Evolutionary conservation across 306 rosid species (phyloP).

Genomic region (Hylodesmum podocarpum): DNA sequence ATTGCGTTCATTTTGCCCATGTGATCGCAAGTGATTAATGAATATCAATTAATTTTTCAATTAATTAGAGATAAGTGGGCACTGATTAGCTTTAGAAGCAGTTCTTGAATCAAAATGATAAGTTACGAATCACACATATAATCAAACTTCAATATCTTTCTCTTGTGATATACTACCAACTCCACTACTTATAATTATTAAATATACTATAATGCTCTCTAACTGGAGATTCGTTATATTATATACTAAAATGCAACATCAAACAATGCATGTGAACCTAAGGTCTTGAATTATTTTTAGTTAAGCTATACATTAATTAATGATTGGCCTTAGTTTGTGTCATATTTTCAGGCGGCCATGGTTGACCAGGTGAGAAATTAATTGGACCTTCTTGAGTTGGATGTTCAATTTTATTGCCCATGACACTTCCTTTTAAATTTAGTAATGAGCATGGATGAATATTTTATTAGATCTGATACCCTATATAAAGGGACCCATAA

Average conservation of each 20-base stretch:
- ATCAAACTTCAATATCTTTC: not conserved
- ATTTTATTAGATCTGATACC: not conserved
- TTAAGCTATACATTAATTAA: not conserved
- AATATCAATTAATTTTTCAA: not conserved
- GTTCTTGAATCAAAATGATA: not conserved
- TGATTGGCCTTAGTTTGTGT: not conserved
- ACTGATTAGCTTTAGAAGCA: constrained; percentile 18
- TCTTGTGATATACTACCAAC: constrained; percentile 34
- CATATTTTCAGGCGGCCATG: constrained; percentile 42
- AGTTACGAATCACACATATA: not conserved
- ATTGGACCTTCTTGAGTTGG: constrained; percentile 16
- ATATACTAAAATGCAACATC: constrained; percentile 19
- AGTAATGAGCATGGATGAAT: not conserved
- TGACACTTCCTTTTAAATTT: constrained; percentile 1
- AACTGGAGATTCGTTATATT: constrained; percentile 11
- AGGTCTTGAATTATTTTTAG: not conserved
- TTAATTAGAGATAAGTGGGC: not conserved
- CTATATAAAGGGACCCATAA: constrained; percentile 33
- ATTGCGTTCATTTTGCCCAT: constrained; percentile 4
- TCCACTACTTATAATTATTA: constrained; percentile 38
- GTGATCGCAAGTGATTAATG: not conserved
- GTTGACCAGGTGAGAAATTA: constrained; percentile 35
- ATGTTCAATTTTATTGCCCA: not conserved
- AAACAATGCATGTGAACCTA: constrained; percentile 18
- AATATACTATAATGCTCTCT: constrained; percentile 11